Base-by-base conservation (phyloP, 192 early-diverging fungal species). In the Dispira simplex region DNA sequence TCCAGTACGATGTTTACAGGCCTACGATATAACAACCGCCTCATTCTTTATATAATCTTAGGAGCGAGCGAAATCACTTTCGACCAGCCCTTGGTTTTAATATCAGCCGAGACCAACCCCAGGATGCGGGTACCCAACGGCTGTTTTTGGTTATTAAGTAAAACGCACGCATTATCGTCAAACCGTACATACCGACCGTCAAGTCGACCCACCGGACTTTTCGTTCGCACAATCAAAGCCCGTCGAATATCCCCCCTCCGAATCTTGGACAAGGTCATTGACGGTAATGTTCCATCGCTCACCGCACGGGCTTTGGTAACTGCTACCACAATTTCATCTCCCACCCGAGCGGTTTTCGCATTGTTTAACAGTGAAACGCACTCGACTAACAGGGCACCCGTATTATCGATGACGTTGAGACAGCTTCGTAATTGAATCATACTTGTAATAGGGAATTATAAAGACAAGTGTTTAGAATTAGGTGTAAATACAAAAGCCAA, bases 351-450 rank as follows among this genome's bases (percentile, higher is more conserved):
- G 65, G 79, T 83, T 70, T 80, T 77, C 48, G 89, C 89, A 70
- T 86, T 85, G 65, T 81, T 84, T 67, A 91, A 76, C 5, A 92
- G 91, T 67, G 90, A 88, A 75, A 98, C 95, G 79, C 93, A 95
- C 76, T 98, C 95, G 25, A 87, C 92, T 55, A 93, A 70, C 25
- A 91, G 71, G 20, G 92, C 95, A 10, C 95, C 93, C 39, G 91
- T 91, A 80, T 98, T 98, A 82, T 98, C 95, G 73, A 98, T 97
- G 57, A 95, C 92, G 72, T 90, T 88, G 62, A 90, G 73, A 64
- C 81, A 76, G n/a, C 82, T 82, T 66, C 90, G 88, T 52, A 90
- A 74, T 71, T 84, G 81, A 68, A 91, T 86, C 89, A 90, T 89
- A n/a, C 27, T 68, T 46, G 53, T 45, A 25, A 56, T 39, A 39